Percentiles rank a stretch among this genome's conserved stretches.
Conservation (phyloP, 2,329 filamentous ascomycete genomes). For the Colletotrichum siamense region DNA sequence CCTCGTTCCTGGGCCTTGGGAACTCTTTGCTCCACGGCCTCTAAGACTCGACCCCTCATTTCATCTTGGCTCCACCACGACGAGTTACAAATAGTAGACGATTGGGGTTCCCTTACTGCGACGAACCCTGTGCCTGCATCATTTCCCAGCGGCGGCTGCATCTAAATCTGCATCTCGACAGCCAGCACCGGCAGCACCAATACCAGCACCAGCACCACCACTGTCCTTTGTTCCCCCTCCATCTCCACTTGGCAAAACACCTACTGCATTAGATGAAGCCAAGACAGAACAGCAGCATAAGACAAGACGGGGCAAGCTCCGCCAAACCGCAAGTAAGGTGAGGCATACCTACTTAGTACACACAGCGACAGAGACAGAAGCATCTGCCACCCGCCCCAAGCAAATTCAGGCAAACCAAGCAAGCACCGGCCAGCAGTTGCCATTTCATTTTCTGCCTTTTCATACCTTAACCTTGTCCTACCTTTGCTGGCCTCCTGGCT, state of each 20-base stretch:
- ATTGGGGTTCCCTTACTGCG: neutral
- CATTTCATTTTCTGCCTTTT: neutral
- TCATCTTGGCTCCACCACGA: neutral
- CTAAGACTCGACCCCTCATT: neutral
- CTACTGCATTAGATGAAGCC: neutral
- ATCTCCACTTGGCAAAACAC: neutral
- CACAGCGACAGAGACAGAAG: neutral
- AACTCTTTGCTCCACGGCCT: neutral
- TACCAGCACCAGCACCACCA: neutral
- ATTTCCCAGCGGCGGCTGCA: neutral
- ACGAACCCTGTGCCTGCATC: neutral
- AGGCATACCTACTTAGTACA: neutral
- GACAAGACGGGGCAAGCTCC: neutral
- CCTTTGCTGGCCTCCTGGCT: neutral
- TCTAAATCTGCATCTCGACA: neutral
- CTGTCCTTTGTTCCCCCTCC: neutral
- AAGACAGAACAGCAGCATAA: neutral
- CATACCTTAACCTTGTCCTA: neutral
- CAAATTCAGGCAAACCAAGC: neutral
- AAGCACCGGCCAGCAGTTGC: conserved; percentile 3
- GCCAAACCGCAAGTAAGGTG: too few relatives aligned
- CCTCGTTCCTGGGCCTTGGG: neutral
- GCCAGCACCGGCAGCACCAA: neutral
- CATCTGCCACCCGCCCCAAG: neutral
- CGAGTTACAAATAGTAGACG: neutral